phyloP scores from a whole-genome alignment of 192 early-diverging fungal species.

The Diversispora eburnea region DNA sequence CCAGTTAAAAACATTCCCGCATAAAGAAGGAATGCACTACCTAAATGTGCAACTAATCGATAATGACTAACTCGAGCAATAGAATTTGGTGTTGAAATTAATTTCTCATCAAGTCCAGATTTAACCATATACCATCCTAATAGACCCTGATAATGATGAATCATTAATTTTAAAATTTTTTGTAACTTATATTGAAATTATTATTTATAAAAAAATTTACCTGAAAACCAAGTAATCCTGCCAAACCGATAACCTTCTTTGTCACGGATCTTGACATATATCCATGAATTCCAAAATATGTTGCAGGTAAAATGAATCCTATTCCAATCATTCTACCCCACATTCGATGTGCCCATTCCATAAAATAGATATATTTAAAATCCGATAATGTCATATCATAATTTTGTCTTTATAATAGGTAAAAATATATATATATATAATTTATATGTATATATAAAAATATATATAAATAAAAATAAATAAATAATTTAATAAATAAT shows the following conservation, averaged over 20 bases:
- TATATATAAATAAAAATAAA: background rate
- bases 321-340: constrained; percentile 89
- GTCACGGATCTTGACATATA: constrained; percentile 67
- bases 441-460: background rate
- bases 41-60: constrained; percentile 86
- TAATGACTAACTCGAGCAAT: constrained; percentile 94
- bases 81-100: constrained; percentile 70
- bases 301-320: constrained; percentile 79
- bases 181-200: background rate
- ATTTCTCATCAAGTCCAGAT: constrained; percentile 79
- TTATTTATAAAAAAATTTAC: constrained; percentile 27
- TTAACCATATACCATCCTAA: constrained; percentile 99
- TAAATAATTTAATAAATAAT: background rate
- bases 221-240: constrained; percentile 69
- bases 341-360: constrained; percentile 98
- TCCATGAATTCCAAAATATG: constrained; percentile 80
- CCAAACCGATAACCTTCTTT: constrained; percentile 58
- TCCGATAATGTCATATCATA: constrained; percentile 83
- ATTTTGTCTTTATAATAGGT: constrained; percentile 62
- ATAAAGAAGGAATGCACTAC: constrained; percentile 86
- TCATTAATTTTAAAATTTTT: constrained; percentile 17
- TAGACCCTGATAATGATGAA: constrained; percentile 56
- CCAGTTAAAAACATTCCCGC: constrained; percentile 74
- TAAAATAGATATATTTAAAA: constrained; percentile 97
- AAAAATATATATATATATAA: background rate